Conservation (phyloP, 1,284 basidiomycete species). For the Apiotrichum sp. region DNA sequence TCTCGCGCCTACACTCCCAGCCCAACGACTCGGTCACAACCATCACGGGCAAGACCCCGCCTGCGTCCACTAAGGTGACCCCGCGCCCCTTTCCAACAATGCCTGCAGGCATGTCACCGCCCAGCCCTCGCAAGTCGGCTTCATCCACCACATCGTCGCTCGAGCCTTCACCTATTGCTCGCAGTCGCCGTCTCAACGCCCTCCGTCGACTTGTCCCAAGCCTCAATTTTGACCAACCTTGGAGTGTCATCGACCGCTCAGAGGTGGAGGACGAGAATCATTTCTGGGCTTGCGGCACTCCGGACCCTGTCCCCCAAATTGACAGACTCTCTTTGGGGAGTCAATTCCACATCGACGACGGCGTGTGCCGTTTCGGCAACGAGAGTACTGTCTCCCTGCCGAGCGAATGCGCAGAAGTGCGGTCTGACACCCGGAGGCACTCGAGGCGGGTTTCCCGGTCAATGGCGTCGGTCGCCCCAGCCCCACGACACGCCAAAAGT, state of each 20-base stretch:
- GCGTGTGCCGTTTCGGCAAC: neutral
- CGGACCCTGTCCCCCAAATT: constrained; percentile 5
- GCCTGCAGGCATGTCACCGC: neutral
- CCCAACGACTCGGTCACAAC: constrained; percentile 25
- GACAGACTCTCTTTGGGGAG: constrained; percentile 10
- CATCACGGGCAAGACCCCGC: constrained; percentile 4
- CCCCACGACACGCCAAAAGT: neutral
- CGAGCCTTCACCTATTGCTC: constrained; percentile 7
- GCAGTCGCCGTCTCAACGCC: constrained; percentile 31
- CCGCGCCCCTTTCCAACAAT: neutral
- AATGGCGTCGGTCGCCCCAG: constrained; percentile 7
- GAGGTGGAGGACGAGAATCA: constrained; percentile 2
- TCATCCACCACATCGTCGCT: neutral
- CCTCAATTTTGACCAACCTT: constrained; percentile 40
- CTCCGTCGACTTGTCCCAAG: constrained; percentile 36
- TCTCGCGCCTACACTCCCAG: constrained; percentile 11
- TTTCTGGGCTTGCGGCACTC: constrained; percentile 17
- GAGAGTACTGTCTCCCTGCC: constrained; percentile 7
- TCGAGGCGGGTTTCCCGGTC: constrained; percentile 8
- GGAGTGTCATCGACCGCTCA: constrained; percentile 22
- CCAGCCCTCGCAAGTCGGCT: neutral
- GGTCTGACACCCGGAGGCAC: neutral
- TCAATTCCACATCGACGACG: constrained; percentile 9
- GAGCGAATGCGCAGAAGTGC: neutral
- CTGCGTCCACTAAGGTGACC: neutral